Evolutionary conservation across 345 rosid species (phyloP).

Genomic region (Passiflora organensis): DNA sequence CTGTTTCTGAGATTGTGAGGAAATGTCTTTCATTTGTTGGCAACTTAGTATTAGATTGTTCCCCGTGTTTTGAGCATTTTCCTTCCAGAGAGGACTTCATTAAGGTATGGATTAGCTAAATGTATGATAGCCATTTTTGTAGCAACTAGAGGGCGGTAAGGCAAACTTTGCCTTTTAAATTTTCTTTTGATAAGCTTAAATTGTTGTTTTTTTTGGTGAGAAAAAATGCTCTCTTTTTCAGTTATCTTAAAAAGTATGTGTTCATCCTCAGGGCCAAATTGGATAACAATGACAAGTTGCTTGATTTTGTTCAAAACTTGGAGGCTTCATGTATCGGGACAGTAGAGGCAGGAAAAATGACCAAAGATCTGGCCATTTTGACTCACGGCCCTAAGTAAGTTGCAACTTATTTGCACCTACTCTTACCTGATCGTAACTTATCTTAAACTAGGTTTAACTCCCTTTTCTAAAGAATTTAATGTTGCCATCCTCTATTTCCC

Average conservation of each 20-base stretch:
- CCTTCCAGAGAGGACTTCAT: background rate
- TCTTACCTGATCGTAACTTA: too few species aligned
- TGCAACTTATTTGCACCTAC: background rate
- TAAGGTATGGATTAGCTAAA: too few species aligned
- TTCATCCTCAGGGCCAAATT: slow-evolving; percentile 65
- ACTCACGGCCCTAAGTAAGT: slow-evolving; percentile 78
- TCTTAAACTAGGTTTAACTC: too few species aligned
- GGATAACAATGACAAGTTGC: slow-evolving; percentile 64
- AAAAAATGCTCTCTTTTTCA: background rate
- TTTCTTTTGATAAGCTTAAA: too few species aligned
- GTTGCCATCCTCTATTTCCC: too few species aligned
- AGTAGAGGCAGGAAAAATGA: slow-evolving; percentile 88
- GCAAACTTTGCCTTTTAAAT: too few species aligned
- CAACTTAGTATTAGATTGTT: background rate
- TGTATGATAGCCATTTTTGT: too few species aligned
- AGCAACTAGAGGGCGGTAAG: too few species aligned
- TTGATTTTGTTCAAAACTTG: slow-evolving; percentile 73
- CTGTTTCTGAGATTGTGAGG: slow-evolving; percentile 4
- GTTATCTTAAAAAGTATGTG: background rate
- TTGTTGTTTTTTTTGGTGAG: too few species aligned
- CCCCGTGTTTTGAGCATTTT: background rate
- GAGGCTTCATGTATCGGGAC: slow-evolving; percentile 83
- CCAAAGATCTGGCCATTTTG: slow-evolving; percentile 92
- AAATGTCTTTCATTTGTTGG: background rate
- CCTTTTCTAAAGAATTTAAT: too few species aligned